Percentiles rank a stretch among this genome's conserved stretches.
Evolutionary conservation across 768 basidiomycete species (phyloP).

Genomic region (Phaffia australis): DNA sequence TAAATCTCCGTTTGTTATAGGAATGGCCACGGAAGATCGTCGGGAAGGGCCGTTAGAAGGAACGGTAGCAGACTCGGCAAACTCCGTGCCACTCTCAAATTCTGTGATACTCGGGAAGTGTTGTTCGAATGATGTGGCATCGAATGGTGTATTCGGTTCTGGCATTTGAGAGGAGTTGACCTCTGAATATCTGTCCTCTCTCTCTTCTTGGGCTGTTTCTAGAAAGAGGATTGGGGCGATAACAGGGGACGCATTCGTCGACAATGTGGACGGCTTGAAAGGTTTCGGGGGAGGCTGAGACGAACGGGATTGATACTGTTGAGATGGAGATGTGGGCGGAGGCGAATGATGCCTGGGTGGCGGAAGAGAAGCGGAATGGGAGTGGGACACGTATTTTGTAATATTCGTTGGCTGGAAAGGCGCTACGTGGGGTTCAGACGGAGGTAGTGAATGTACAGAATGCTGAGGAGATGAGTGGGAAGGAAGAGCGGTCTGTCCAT

Average conservation of each 20-base stretch:
- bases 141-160: neutral
- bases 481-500: neutral
- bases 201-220: no score
- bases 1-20: no score
- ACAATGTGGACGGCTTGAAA: neutral
- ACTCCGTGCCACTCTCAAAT: constrained; percentile 1
- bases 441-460: neutral
- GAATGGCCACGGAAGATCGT: no score
- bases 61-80: no score
- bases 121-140: neutral
- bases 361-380: neutral
- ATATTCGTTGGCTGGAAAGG: neutral
- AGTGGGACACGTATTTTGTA: neutral
- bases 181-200: no score
- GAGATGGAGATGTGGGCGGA: neutral
- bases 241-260: no score
- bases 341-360: neutral
- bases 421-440: neutral
- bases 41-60: no score
- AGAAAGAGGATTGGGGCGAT: no score
- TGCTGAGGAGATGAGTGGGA: neutral
- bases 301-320: neutral
- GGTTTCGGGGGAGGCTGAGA: neutral
- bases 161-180: neutral
- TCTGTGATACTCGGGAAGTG: neutral